Conservation (phyloP, 768 basidiomycete genomes). For the Pholiota conissans region DNA sequence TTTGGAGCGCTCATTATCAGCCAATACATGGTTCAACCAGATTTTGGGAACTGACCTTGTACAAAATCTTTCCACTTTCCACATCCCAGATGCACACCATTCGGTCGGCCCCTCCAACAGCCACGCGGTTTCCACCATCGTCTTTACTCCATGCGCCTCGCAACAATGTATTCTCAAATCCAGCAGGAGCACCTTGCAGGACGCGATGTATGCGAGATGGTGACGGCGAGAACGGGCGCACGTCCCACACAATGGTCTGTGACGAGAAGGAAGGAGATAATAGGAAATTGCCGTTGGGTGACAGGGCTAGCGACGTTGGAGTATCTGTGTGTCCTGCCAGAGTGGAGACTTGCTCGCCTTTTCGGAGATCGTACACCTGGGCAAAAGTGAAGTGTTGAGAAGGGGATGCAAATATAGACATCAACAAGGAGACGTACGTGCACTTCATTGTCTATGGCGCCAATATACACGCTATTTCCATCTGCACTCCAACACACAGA, state of each 20-base stretch:
- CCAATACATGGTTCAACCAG: no score
- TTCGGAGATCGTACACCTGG: slow-evolving; percentile 91
- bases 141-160: slow-evolving; percentile 86
- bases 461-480: slow-evolving; percentile 87
- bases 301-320: slow-evolving; percentile 89
- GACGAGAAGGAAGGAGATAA: slow-evolving; percentile 92
- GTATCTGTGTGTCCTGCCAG: slow-evolving; percentile 90
- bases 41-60: slow-evolving; percentile 56
- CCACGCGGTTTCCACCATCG: slow-evolving; percentile 78
- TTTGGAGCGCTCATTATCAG: no score
- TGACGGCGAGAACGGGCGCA: slow-evolving; percentile 90
- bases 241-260: slow-evolving; percentile 85
- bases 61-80: slow-evolving; percentile 70
- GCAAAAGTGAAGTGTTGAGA: slow-evolving; percentile 4
- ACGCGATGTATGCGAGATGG: slow-evolving; percentile 80
- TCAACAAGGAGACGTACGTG: slow-evolving; percentile 59
- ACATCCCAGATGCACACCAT: slow-evolving; percentile 89
- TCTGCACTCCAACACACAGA: slow-evolving; percentile 92
- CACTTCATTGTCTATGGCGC: slow-evolving; percentile 93
- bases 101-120: slow-evolving; percentile 88
- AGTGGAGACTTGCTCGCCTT: slow-evolving; percentile 75
- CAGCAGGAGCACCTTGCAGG: slow-evolving; percentile 84
- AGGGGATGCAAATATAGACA: slow-evolving; percentile 1
- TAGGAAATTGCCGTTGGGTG: slow-evolving; percentile 84
- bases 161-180: slow-evolving; percentile 89